Conservation (phyloP, 2,329 filamentous ascomycete genomes). For the Pyrenochaeta sp. region DNA sequence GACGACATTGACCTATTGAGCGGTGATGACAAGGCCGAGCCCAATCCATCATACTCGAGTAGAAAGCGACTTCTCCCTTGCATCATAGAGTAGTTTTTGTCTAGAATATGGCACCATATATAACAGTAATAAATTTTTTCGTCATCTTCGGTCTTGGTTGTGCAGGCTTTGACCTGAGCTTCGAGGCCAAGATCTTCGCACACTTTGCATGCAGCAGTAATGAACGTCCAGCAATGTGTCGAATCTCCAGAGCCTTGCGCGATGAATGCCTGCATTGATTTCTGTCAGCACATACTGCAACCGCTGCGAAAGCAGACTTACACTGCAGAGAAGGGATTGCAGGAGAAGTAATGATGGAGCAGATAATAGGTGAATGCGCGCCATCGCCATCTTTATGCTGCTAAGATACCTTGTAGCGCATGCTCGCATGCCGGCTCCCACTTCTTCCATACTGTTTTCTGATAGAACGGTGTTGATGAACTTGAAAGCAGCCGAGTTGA, state of each 20-base stretch:
- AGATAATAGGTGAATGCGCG: constrained; percentile 25
- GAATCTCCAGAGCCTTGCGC: constrained; percentile 30
- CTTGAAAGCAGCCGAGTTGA: constrained; percentile 28
- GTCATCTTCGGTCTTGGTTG: constrained; percentile 18
- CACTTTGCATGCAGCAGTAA: constrained; percentile 26
- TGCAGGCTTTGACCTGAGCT: constrained; percentile 15
- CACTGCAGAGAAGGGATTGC: constrained; percentile 29
- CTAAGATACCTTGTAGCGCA: constrained; percentile 18
- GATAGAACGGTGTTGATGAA: constrained; percentile 28
- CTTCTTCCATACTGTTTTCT: constrained; percentile 8
- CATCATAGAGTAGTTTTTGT: constrained; percentile 35
- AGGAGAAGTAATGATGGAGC: constrained; percentile 23
- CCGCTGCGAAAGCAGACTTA: constrained; percentile 12
- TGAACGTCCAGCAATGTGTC: constrained; percentile 27
- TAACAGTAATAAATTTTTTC: constrained; percentile 29
- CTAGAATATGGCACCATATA: constrained; percentile 33
- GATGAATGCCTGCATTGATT: constrained; percentile 18
- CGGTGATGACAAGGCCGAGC: constrained; percentile 18
- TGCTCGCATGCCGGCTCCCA: constrained; percentile 18
- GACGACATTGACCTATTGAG: constrained; percentile 19
- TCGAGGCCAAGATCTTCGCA: constrained; percentile 30
- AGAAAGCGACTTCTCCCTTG: constrained; percentile 27
- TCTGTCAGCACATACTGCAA: constrained; percentile 2
- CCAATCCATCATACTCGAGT: constrained; percentile 23
- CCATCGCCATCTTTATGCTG: constrained; percentile 25